Evolutionary conservation across 306 rosid genomes (phyloP).

Genomic region (Fagus sylvatica): DNA sequence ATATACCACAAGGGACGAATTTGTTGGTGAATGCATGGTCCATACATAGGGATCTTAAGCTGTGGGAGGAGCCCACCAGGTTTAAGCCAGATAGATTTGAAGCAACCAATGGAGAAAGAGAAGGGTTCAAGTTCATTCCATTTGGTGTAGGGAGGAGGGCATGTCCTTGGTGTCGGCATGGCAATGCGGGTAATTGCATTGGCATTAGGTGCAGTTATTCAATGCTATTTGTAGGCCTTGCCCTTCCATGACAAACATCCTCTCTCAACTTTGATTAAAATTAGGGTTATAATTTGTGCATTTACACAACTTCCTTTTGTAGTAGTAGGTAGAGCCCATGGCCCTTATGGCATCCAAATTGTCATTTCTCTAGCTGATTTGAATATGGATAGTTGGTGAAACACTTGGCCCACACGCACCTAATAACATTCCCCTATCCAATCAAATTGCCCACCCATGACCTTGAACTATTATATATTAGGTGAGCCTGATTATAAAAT

Average conservation of each 20-base stretch:
- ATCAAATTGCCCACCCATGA: too few species aligned
- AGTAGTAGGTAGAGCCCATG: too few species aligned
- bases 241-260: not conserved
- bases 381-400: too few species aligned
- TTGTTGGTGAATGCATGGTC: constrained; percentile 47
- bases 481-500: too few species aligned
- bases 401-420: too few species aligned
- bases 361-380: too few species aligned
- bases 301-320: too few species aligned
- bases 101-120: not conserved
- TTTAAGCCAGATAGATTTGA: constrained; percentile 46
- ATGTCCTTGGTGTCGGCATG: constrained; percentile 21
- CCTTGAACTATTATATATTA: too few species aligned
- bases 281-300: too few species aligned
- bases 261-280: not conserved
- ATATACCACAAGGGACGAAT: constrained; percentile 44
- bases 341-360: too few species aligned
- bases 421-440: too few species aligned
- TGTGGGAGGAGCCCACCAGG: constrained; percentile 34
- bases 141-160: constrained; percentile 22
- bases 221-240: constrained; percentile 21
- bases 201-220: constrained; percentile 28
- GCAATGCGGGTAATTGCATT: constrained; percentile 4
- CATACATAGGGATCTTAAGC: constrained; percentile 36
- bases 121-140: constrained; percentile 23